A percentile compares a stretch with the other conserved stretches of the same genome.
Conservation (phyloP, 768 basidiomycete species). For the Botryobasidium botryosum region DNA sequence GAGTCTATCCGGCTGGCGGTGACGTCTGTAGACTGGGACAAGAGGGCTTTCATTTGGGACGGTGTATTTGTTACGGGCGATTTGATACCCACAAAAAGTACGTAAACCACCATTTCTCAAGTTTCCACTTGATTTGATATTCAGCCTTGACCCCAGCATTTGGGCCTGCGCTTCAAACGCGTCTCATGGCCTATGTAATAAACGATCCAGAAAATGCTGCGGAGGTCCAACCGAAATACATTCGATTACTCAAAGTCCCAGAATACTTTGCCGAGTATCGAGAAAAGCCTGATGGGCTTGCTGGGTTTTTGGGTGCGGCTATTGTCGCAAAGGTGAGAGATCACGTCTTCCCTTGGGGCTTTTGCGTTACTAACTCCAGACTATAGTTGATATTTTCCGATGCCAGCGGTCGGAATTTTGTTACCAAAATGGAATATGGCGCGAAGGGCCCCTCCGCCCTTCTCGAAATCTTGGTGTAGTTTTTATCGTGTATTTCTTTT, state of each 20-base stretch:
- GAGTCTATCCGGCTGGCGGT: conserved; percentile 7
- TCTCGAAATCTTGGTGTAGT: conserved; percentile 33
- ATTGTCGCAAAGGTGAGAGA: conserved; percentile 64
- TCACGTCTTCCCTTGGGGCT: neutral
- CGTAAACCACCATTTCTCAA: conserved; percentile 9
- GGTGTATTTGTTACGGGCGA: conserved; percentile 72
- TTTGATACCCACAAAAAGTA: conserved; percentile 56
- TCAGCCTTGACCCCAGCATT: conserved; percentile 30
- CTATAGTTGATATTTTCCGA: conserved; percentile 61
- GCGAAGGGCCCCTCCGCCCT: conserved; percentile 55
- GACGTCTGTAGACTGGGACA: conserved; percentile 36
- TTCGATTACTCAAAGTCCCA: conserved; percentile 49
- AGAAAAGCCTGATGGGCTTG: conserved; percentile 65
- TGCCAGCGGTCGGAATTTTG: conserved; percentile 43
- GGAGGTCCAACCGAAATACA: conserved; percentile 41
- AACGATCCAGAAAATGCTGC: conserved; percentile 30
- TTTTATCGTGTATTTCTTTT: neutral
- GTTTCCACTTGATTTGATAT: conserved; percentile 5
- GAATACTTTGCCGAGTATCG: conserved; percentile 87
- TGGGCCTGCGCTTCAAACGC: conserved; percentile 50
- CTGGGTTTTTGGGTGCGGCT: conserved; percentile 65
- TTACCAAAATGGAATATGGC: conserved; percentile 65
- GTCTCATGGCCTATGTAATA: conserved; percentile 45
- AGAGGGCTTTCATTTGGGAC: conserved; percentile 57
- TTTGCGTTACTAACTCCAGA: conserved; percentile 1